Base-by-base conservation (phyloP, 2,329 filamentous ascomycete species). In the Alternaria panax region DNA sequence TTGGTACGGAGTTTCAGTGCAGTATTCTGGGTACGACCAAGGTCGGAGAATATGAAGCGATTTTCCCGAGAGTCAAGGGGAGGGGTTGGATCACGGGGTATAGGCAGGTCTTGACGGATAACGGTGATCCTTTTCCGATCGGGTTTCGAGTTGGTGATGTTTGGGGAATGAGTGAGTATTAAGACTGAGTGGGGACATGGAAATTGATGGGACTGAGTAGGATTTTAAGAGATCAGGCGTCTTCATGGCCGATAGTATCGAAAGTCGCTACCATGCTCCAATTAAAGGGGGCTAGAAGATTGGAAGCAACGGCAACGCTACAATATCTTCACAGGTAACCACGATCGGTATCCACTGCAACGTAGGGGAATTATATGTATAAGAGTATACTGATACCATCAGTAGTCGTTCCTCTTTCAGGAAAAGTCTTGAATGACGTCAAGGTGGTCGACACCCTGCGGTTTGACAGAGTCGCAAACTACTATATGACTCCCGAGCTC, bases 71-170 rank as follows among this genome's bases (percentile, higher is more conserved):
- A 0, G 70, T 83, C 2, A 79, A 80, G 48, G 81, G 82, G 0
- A 69, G 79, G 20, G 81, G 76, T 2, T 83, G 82, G 81, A 80
- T 83, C 46, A 82, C 80, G 0, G 74, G 79, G 24, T 80, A 77
- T 60, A 81, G 81, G 61, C 76, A 82, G 52, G 69, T 79, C 3
- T 71, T 81, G n/a, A 62, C 83, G 11, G 80, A 83, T 56, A 75
- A 79, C 2, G 73, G 73, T 0, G 81, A 83, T 65, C 81, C 81
- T 0, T 83, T 81, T 57, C 81, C 80, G 2, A n/a, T 50, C 18
- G 60, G 60, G 5, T 81, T 84, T 63, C 62, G 76, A 34, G 74
- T 80, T 3, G 76, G 75, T 0, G 78, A 79, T 52, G 56, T 62
- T 16, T 71, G 69, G 71, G 54, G 54, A 2, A 42, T 51, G 11